Percentiles rank a stretch among this genome's conserved stretches.
Evolutionary conservation across 768 basidiomycete genomes (phyloP).

Genomic region (Chalciporus chontae): DNA sequence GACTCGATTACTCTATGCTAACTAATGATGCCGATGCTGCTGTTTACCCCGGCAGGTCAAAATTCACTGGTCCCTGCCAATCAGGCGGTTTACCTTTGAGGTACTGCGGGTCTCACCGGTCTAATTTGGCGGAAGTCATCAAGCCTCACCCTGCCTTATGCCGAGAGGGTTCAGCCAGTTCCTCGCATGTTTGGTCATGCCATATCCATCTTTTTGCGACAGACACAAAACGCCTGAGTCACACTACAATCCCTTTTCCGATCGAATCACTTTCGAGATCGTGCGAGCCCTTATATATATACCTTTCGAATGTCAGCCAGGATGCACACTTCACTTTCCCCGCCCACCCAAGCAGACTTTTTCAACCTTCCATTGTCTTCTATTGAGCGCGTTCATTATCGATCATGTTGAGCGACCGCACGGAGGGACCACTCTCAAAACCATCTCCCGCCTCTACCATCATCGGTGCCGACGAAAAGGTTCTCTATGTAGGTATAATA

Average conservation of each 20-base stretch:
- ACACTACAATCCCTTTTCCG: neutral
- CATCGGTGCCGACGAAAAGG: conserved; percentile 1
- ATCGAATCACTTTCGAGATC: neutral
- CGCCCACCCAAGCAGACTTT: neutral
- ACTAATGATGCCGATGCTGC: neutral
- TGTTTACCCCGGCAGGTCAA: neutral
- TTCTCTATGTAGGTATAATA: conserved; percentile 8
- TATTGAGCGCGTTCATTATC: neutral
- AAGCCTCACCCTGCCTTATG: neutral
- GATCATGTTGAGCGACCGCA: conserved; percentile 11
- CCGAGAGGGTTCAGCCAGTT: neutral
- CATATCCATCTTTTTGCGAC: neutral
- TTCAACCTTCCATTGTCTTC: neutral
- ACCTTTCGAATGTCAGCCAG: neutral
- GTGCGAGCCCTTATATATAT: conserved; percentile 15
- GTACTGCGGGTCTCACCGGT: neutral
- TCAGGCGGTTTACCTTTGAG: neutral
- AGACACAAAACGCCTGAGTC: neutral
- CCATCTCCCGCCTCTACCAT: neutral
- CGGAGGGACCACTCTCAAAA: neutral
- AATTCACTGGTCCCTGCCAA: neutral
- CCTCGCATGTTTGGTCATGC: neutral
- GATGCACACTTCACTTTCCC: neutral
- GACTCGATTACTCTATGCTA: neutral
- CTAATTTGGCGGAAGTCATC: neutral